phyloP scores from a whole-genome alignment of 192 early-diverging fungal species.

The Backusella liffmaniae region DNA sequence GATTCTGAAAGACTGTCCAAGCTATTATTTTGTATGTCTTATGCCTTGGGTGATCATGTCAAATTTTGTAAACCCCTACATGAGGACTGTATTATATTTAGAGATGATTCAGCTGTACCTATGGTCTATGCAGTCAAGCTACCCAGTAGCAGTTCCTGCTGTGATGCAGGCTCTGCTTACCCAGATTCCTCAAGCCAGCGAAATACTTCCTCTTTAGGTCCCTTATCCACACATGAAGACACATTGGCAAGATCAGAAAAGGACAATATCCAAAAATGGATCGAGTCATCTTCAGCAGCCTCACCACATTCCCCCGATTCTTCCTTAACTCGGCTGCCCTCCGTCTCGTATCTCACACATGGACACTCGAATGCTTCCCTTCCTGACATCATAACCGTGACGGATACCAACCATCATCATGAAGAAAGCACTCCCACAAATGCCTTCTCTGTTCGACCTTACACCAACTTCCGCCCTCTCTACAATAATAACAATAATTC shows the following conservation, averaged over 20 bases:
- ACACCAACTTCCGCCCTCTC: conserved; percentile 9
- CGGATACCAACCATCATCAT: background rate
- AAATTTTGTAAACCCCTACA: conserved; percentile 27
- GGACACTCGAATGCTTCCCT: background rate
- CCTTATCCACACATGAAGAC: background rate
- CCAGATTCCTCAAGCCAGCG: conserved; percentile 1
- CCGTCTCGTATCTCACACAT: conserved; percentile 17
- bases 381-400: background rate
- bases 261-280: conserved; percentile 19
- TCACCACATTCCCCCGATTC: background rate
- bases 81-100: conserved; percentile 22
- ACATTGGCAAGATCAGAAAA: background rate
- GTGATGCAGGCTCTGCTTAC: background rate
- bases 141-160: conserved; percentile 11
- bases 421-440: background rate
- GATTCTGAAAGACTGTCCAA: conserved; percentile 32
- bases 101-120: conserved; percentile 14
- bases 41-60: conserved; percentile 32
- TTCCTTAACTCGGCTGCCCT: background rate
- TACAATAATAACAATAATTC: background rate
- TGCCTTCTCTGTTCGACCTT: conserved; percentile 12
- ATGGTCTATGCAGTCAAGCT: conserved; percentile 11
- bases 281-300: conserved; percentile 12
- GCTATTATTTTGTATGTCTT: conserved; percentile 35
- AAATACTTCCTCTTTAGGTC: background rate